A percentile compares a stretch with the other conserved stretches of the same genome.
These are phyloP conservation scores for Entophlyctis luteolus DNA, from an alignment of 192 early-diverging fungal species.

Conservation along the genomic window DNA sequence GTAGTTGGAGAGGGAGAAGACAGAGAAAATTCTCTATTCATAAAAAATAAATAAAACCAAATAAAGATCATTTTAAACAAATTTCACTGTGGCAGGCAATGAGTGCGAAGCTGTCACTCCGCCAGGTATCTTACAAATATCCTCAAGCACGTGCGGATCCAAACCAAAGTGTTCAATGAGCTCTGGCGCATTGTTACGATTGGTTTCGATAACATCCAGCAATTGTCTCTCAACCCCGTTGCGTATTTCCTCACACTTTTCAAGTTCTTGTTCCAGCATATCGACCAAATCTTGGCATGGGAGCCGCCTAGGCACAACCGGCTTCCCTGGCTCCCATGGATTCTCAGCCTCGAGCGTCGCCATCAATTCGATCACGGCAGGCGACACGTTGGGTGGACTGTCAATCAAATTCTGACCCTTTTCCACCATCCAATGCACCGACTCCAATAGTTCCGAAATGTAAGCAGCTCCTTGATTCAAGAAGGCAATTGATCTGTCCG, in stretches of 20 bases:
- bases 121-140: slow-evolving; percentile 2
- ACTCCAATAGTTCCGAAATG: slow-evolving; percentile 14
- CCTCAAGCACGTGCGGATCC: slow-evolving; percentile 8
- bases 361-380: slow-evolving; percentile 2
- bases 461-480: slow-evolving; percentile 19
- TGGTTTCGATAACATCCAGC: slow-evolving; percentile 6
- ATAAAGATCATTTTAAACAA: not conserved
- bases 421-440: slow-evolving; percentile 21
- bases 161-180: slow-evolving; percentile 21
- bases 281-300: slow-evolving; percentile 23
- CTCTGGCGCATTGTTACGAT: slow-evolving; percentile 20
- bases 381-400: not conserved
- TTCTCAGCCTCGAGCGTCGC: not conserved
- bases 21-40: no score
- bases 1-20: no score
- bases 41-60: not conserved
- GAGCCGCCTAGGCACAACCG: not conserved
- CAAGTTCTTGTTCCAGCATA: slow-evolving; percentile 10
- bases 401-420: slow-evolving; percentile 20
- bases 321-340: not conserved
- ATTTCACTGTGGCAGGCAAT: not conserved
- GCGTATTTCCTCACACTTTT: not conserved
- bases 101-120: not conserved
- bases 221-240: slow-evolving; percentile 10
- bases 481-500: slow-evolving; percentile 18